phyloP scores from a whole-genome alignment of 1,284 basidiomycete genomes.

The Tetrapyrgos nigripes region DNA sequence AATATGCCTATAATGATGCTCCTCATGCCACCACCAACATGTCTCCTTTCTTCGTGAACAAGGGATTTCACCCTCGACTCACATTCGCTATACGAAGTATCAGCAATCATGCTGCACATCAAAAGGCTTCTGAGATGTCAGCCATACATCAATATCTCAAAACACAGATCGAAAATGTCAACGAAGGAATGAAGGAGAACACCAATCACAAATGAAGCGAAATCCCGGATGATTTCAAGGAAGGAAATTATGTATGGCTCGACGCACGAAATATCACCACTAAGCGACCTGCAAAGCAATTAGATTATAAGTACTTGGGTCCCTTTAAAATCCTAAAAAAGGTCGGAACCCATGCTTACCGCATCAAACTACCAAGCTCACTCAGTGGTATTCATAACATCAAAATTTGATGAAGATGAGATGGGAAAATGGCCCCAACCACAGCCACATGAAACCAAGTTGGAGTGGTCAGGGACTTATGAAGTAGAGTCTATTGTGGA shows the following conservation, averaged over 20 bases:
- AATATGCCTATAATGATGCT: slow-evolving; percentile 10
- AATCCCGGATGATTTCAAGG: not conserved
- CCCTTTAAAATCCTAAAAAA: slow-evolving; percentile 24
- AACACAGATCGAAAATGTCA: not conserved
- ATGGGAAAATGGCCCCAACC: slow-evolving; percentile 3
- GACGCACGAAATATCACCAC: slow-evolving; percentile 6
- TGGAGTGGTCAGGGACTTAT: not conserved
- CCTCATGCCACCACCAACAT: not conserved
- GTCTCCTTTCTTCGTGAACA: slow-evolving; percentile 11
- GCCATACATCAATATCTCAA: not conserved
- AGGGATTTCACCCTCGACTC: slow-evolving; percentile 2
- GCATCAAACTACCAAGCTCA: slow-evolving; percentile 4
- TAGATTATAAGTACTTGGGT: slow-evolving; percentile 6
- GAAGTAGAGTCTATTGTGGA: slow-evolving; percentile 28
- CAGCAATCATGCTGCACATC: not conserved
- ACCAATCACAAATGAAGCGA: not conserved
- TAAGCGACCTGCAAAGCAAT: slow-evolving; percentile 15
- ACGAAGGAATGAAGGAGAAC: not conserved
- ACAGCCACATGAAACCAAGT: not conserved
- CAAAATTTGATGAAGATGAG: slow-evolving; percentile 6
- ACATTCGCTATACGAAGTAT: not conserved
- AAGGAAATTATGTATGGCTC: slow-evolving; percentile 7
- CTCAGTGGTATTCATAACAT: slow-evolving; percentile 25
- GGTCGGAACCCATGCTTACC: slow-evolving; percentile 18
- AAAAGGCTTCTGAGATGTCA: not conserved